Base-by-base conservation (phyloP, 768 basidiomycete genomes). In the Butyriboletus loyo region DNA sequence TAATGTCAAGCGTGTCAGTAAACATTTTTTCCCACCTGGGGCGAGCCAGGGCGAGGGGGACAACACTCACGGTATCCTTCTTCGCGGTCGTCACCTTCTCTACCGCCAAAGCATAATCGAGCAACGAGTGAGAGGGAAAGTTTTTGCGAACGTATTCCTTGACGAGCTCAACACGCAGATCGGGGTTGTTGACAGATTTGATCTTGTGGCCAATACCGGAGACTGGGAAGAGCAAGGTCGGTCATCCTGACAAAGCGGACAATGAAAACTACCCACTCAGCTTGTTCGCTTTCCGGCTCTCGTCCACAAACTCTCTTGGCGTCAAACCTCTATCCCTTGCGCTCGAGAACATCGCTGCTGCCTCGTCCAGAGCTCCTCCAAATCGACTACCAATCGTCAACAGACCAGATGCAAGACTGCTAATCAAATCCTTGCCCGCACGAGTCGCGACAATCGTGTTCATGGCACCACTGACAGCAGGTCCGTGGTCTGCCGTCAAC, bases 131-230 rank as follows among this genome's bases (percentile, higher is more conserved):
- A 65, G 85, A 87, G 4, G 96, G 96, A 91, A 99, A 99, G 80
- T 96, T 75, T 76, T 96, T 93, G 76, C 69, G 76, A 54, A 96
- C 96, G 63, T 89, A 99, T 76, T 95, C 92, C 81, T 98, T 97
- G 49, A 92, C 91, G 54, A 93, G 86, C 74, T 92, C 88, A 55
- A 93, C 90, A 67, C 90, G 89, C 41, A 92, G 79, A 78, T 94
- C 92, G 43, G 92, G 92, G 83, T 95, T 95, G 75, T 92, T 94
- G 59, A 93, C 90, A 59, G 88, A 92, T 85, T 99, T 99, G 81
- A 99, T 97, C 84, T 98, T 98, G 86, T 99, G 96, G 41, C 96
- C 96, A 60, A 99, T 99, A 78, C 96, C 96, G 60, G 86, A 89
- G 79, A 98, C 89, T 89, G 58, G 32, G 10, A 14, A 48, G 43